phyloP scores from a whole-genome alignment of 495 filamentous ascomycete species.

The Xylaria palmicola region DNA sequence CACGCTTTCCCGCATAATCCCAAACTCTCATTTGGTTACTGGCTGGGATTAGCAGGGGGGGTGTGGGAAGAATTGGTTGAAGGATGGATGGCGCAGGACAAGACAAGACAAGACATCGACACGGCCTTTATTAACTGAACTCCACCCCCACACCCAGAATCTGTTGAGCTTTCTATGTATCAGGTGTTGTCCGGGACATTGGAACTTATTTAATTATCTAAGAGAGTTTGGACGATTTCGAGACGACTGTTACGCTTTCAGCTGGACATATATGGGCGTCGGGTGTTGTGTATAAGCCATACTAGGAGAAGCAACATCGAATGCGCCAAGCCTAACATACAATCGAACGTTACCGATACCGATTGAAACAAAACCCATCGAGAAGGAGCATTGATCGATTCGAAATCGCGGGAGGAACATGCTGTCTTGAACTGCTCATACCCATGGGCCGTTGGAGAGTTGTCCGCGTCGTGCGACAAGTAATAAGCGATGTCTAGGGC shows the following conservation, averaged over 20 bases:
- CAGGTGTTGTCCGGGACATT: background rate
- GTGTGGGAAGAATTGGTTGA: background rate
- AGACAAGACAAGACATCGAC: background rate
- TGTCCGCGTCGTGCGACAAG: background rate
- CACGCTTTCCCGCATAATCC: conserved; percentile 5
- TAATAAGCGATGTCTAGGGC: conserved; percentile 15
- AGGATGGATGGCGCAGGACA: too few species aligned
- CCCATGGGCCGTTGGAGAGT: conserved; percentile 6
- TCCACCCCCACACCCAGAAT: conserved; percentile 12
- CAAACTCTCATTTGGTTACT: background rate
- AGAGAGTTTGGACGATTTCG: background rate
- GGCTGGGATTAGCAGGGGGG: conserved; percentile 6
- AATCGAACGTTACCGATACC: too few species aligned
- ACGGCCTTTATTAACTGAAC: background rate
- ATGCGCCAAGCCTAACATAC: too few species aligned
- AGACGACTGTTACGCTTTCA: background rate
- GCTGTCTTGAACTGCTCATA: background rate
- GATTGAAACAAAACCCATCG: too few species aligned
- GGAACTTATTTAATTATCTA: background rate
- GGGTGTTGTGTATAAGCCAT: background rate
- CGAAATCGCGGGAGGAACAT: conserved; percentile 3
- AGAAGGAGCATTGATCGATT: too few species aligned
- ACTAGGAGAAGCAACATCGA: background rate
- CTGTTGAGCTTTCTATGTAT: background rate
- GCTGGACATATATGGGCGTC: background rate